Evolutionary conservation across 805 yeast species (phyloP).

Genomic region (Ogataea haglerorum): DNA sequence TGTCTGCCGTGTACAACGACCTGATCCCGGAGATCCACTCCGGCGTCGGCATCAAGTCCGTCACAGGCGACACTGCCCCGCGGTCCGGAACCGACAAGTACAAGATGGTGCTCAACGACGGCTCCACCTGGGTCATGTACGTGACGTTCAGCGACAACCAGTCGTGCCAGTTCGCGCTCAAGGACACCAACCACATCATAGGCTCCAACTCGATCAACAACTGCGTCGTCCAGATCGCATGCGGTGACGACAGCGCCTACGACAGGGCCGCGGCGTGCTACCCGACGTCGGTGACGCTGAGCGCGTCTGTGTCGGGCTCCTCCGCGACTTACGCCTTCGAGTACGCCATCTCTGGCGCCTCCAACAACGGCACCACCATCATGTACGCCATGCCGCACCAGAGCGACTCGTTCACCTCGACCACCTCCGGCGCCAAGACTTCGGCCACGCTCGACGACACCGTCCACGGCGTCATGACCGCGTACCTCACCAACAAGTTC

Average conservation of each 20-base stretch:
- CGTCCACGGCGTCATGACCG: constrained; percentile 48
- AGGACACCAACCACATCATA: constrained; percentile 33
- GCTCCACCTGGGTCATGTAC: constrained; percentile 61
- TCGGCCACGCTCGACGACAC: constrained; percentile 43
- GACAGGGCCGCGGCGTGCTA: constrained; percentile 65
- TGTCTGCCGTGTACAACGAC: constrained; percentile 59
- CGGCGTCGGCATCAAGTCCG: constrained; percentile 54
- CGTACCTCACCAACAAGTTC: constrained; percentile 40
- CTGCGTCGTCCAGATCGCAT: constrained; percentile 56
- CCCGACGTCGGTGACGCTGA: constrained; percentile 45
- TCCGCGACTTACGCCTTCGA: constrained; percentile 40
- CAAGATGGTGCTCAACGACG: constrained; percentile 47
- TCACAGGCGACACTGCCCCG: constrained; percentile 42
- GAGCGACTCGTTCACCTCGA: constrained; percentile 35
- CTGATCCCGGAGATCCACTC: constrained; percentile 52
- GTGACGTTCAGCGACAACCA: constrained; percentile 45
- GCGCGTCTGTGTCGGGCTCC: constrained; percentile 39
- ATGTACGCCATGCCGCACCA: constrained; percentile 55
- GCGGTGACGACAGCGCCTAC: constrained; percentile 44
- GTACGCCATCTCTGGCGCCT: constrained; percentile 44
- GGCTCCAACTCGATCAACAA: constrained; percentile 46
- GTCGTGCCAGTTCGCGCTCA: constrained; percentile 27
- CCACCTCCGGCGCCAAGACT: constrained; percentile 30
- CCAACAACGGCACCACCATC: constrained; percentile 41
- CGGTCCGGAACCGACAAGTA: constrained; percentile 49